Evolutionary conservation across 352 stramenopile genomes (phyloP).

Genomic region (Pythium insidiosum): DNA sequence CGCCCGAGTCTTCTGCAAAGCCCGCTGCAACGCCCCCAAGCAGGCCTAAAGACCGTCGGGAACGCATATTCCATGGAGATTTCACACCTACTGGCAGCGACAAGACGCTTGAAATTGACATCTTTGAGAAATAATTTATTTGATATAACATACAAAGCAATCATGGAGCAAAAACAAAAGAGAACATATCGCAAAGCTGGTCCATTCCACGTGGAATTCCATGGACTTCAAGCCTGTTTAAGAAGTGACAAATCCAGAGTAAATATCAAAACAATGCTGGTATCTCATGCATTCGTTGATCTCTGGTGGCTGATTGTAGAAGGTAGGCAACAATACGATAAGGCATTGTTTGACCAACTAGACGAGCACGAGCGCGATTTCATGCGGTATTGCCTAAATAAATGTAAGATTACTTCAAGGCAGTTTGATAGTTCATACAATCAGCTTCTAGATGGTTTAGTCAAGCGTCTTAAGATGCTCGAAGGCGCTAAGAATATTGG

Average conservation of each 20-base stretch:
- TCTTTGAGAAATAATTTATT: constrained; percentile 12
- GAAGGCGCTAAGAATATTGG: constrained; percentile 8
- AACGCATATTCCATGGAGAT: constrained; percentile 12
- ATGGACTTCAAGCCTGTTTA: constrained; percentile 8
- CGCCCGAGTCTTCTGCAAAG: background rate
- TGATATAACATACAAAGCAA: constrained; percentile 4
- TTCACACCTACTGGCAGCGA: constrained; percentile 9
- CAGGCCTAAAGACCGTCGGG: constrained; percentile 3
- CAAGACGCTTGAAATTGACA: constrained; percentile 10
- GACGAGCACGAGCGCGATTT: constrained; percentile 13
- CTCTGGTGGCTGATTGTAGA: constrained; percentile 10
- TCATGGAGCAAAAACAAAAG: constrained; percentile 9
- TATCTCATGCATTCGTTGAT: constrained; percentile 14
- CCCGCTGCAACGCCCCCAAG: background rate
- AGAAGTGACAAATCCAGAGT: background rate
- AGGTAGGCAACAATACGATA: constrained; percentile 10
- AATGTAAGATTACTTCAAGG: constrained; percentile 13
- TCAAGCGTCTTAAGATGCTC: constrained; percentile 8
- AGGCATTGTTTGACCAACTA: constrained; percentile 8
- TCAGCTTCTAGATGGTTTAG: constrained; percentile 6
- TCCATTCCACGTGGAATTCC: constrained; percentile 10
- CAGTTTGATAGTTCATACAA: constrained; percentile 13
- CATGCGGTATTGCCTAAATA: constrained; percentile 10
- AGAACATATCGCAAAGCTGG: constrained; percentile 7
- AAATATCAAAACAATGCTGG: constrained; percentile 10